Evolutionary conservation across 2,329 filamentous ascomycete species (phyloP).

Genomic region (Sporothrix euskadiensis): DNA sequence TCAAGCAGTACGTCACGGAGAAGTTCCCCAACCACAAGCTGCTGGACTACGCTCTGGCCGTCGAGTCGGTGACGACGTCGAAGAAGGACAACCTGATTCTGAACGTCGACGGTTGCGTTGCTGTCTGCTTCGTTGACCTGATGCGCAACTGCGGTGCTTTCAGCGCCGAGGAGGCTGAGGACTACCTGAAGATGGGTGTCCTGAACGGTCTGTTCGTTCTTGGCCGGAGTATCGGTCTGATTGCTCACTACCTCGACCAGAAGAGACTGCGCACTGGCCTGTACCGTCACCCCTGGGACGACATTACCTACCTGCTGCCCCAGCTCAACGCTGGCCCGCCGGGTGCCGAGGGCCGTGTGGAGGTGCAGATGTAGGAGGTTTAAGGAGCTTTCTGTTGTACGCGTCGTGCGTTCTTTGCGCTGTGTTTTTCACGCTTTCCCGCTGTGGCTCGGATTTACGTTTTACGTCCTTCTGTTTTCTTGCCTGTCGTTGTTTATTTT

Average conservation of each 20-base stretch:
- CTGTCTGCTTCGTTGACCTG: conserved; percentile 97
- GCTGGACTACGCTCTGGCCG: conserved; percentile 96
- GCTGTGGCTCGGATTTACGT: conserved; percentile 12
- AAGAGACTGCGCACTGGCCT: conserved; percentile 98
- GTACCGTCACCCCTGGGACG: conserved; percentile 99
- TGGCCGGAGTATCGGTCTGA: conserved; percentile 94
- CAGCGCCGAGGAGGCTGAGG: conserved; percentile 92
- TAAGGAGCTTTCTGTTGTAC: neutral
- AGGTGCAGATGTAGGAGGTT: conserved; percentile 69
- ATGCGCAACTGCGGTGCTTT: conserved; percentile 98
- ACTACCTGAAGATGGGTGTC: conserved; percentile 98
- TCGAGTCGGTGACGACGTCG: conserved; percentile 96
- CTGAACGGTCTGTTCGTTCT: conserved; percentile 99
- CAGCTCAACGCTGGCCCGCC: conserved; percentile 70
- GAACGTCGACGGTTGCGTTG: conserved; percentile 97
- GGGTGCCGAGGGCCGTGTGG: conserved; percentile 81
- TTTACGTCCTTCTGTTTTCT: conserved; percentile 16
- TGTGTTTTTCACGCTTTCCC: neutral
- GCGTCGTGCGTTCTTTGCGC: neutral
- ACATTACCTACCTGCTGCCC: conserved; percentile 92
- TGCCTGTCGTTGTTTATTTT: conserved; percentile 13
- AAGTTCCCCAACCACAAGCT: conserved; percentile 98
- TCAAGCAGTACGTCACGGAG: conserved; percentile 97
- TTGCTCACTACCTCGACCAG: conserved; percentile 99
- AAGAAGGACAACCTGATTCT: conserved; percentile 99